Evolutionary conservation across 1,284 basidiomycete genomes (phyloP), one percentile per base, ranked within the genome.

Genomic region (Ceratobasidium sp.): DNA sequence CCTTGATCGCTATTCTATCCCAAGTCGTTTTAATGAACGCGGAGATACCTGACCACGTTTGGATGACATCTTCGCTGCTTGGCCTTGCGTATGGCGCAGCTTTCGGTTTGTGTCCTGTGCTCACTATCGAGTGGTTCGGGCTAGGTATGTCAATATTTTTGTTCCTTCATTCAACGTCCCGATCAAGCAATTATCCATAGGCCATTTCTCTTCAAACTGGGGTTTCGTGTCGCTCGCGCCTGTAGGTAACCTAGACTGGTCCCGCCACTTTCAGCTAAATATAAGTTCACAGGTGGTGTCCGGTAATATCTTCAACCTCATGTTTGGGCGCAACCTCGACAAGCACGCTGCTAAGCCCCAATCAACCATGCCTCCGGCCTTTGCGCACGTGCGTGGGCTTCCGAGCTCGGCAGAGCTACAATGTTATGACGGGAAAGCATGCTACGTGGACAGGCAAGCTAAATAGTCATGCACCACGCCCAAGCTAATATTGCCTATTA

Each of bases 41-140:
- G n/a, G 86, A 88, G 15, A 85, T 88, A 19, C 89, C 95, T 25
- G 80, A 86, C 22, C 81, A 87, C 56, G 85, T 98, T 2, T 96
- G 95, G 91, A 86, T 89, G 29, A 91, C 95, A 0, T 96, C 93
- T 69, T 86, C 88, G 0, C 80, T 92, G 17, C 86, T 94, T 0
- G 94, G 93, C 0, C 81, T 94, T 6, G 89, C 92, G 0, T 95
- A 97, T 79, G 95, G 95, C 1, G 88, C 89, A 37, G 84, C 94
- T 73, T 96, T 95, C 80, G 94, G 94, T 4, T 84, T 93, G 17
- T 87, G 89, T 80, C 94, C 95, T 0, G 91, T 92, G 44, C 87
- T 96, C 34, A 87, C 89, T 43, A 89, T 96, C 34, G 95, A 96
- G 80, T 95, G 93, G 92, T 97, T 96, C 80, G 95, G 95, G 6